Base-by-base conservation (phyloP, 2,329 filamentous ascomycete genomes). In the Ascocoryne sarcoides region DNA sequence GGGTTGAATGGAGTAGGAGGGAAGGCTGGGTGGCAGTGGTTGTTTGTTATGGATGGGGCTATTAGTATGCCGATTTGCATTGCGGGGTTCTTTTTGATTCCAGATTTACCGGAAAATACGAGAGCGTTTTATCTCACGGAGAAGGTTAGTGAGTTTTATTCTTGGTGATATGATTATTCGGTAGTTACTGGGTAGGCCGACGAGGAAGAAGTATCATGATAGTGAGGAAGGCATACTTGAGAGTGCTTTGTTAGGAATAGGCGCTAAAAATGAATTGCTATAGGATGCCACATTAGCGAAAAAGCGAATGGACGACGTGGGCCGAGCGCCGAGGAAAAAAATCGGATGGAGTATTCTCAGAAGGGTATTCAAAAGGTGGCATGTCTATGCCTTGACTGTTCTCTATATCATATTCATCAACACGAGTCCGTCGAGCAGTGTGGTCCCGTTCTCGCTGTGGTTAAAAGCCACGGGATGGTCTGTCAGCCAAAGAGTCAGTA, bases 21-120 rank as follows among this genome's bases (percentile, higher is more conserved):
- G 4, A 54, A 62, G 14, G 33, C 41, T 14, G 47, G 44, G 12
- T 78, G 74, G 74, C 60, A 71, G 29, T 69, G 66, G 66, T 49
- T 69, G 28, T 69, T 70, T 43, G 60, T 69, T 29, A 64, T 68
- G 48, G 66, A 68, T 42, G 65, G 64, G 2, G 39, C 62, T 10
- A 59, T 62, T 39, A 59, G 60, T 10, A 35, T 52, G 2, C 48
- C 56, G 10, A 51, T 61, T 19, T 55, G 53, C 16, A 17, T 60
- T 5, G 47, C 54, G 5, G 58, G 58, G 2, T 58, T 52, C 36
- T 46, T 52, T 30, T 37, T 60, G 14, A 48, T 55, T 15, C 54
- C 55, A 4, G 54, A 54, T 43, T 35, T 51, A 12, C 55, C 56
- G 2, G 50, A 52, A 33, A 54, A 52, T n/a, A 53, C 53, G 1